Percentiles rank a stretch among this genome's conserved stretches.
Evolutionary conservation across 257 asterid species (phyloP).

Genomic region (Nicotiana tomentosiformis): DNA sequence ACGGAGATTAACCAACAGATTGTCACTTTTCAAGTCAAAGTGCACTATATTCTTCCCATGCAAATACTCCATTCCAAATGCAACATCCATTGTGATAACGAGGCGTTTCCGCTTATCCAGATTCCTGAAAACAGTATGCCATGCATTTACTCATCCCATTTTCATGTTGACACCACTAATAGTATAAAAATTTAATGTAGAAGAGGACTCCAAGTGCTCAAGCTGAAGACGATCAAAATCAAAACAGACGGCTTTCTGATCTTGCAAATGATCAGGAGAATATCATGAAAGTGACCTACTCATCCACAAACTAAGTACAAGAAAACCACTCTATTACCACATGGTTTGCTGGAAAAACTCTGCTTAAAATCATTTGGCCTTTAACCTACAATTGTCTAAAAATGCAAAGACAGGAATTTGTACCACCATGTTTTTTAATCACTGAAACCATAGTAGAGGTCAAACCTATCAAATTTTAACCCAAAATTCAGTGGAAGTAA

Average conservation of each 20-base stretch:
- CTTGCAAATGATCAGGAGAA: neutral
- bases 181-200: neutral
- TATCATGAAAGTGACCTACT: neutral
- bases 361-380: neutral
- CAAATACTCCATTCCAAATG: slow-evolving; percentile 98
- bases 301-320: neutral
- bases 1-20: slow-evolving; percentile 92
- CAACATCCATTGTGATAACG: slow-evolving; percentile 91
- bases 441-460: neutral
- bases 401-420: neutral
- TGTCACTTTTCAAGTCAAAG: slow-evolving; percentile 96
- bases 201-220: neutral
- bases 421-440: neutral
- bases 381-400: neutral
- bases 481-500: neutral
- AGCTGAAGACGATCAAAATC: neutral
- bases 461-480: neutral
- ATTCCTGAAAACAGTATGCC: slow-evolving; percentile 38
- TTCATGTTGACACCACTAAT: neutral
- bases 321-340: neutral
- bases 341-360: neutral
- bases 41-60: slow-evolving; percentile 96
- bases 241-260: neutral
- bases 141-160: neutral
- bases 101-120: slow-evolving; percentile 92